Evolutionary conservation across 75 land plant genomes (phyloP).

Genomic region (Pseudotsuga menziesii): DNA sequence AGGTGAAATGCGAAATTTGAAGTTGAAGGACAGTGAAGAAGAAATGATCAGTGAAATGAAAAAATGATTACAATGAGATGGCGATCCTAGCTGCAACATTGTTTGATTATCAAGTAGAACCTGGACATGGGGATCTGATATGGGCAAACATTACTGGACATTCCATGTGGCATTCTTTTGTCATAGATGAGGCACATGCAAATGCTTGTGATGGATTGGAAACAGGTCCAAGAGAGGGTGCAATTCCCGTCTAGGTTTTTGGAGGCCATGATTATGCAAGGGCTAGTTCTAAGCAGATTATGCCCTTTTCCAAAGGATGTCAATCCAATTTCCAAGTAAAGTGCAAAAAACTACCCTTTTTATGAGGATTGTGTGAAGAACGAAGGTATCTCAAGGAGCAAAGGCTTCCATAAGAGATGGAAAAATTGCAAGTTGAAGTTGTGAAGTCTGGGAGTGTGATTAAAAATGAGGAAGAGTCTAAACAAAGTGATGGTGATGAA

Average conservation of each 20-base stretch:
- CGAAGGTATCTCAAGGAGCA: slow-evolving; percentile 78
- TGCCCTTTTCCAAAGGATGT: slow-evolving; percentile 71
- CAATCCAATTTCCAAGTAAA: slow-evolving; percentile 60
- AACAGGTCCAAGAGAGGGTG: slow-evolving; percentile 26
- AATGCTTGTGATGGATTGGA: slow-evolving; percentile 47
- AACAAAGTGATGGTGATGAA: slow-evolving; percentile 30
- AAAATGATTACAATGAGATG: slow-evolving; percentile 22
- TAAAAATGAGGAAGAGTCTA: slow-evolving; percentile 24
- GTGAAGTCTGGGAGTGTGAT: slow-evolving; percentile 16
- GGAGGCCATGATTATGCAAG: slow-evolving; percentile 96
- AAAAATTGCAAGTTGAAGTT: slow-evolving; percentile 36
- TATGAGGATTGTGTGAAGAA: slow-evolving; percentile 67
- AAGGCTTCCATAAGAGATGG: slow-evolving; percentile 71
- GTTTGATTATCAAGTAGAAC: slow-evolving; percentile 23
- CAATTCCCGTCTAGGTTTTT: slow-evolving; percentile 83
- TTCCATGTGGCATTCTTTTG: slow-evolving; percentile 96
- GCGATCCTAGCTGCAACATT: slow-evolving; percentile 19
- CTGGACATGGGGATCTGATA: slow-evolving; percentile 40
- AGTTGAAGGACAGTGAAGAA: slow-evolving; percentile 11
- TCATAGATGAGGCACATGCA: slow-evolving; percentile 71
- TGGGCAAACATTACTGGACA: slow-evolving; percentile 71
- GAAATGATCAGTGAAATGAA: slow-evolving; percentile 13
- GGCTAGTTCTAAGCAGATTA: slow-evolving; percentile 53
- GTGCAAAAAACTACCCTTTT: slow-evolving; percentile 63
- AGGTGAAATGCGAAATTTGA: slow-evolving; percentile 18